Base-by-base conservation (phyloP, 257 asterid genomes). In the Catharanthus roseus region DNA sequence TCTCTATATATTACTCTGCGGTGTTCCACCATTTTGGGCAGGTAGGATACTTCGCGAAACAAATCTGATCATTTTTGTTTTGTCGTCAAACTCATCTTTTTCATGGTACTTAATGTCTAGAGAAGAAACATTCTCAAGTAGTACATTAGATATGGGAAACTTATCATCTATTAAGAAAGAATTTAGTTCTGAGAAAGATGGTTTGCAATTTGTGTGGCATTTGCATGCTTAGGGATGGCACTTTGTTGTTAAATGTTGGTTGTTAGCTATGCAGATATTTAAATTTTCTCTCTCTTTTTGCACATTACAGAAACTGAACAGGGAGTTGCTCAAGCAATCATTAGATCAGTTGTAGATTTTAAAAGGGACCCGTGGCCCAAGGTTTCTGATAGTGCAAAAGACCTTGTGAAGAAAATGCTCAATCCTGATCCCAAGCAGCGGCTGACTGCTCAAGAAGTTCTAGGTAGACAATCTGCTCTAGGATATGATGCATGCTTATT, bases 11-110 rank as follows among this genome's bases (percentile, higher is more conserved):
- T 80, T 83, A 69, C 79, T 83, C 23, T 80, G 87, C 45, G 87
- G 87, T 73, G 85, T 80, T 55, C 87, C 87, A 11, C 86, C 86
- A 13, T 82, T 82, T 77, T 82, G 86, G 86, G 86, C 86, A 66
- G 86, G 86, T 82, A 29, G 31, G 82, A 34, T 5, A 67, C 70
- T 39, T 68, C 13, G 33, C 23, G 8, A 6, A 31, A 26, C 13
- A 34, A 31, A 68, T 19, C 12, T 13, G 50, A 34, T 34, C 51
- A 34, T 44, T 28, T n/a, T 19, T 56, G 51, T 41, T n/a, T 31
- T 66, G 41, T 19, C 28, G 11, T 73, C 8, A 2, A 28, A 34
- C 55, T 38, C 64, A 3, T 10, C 41, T 11, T 28, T 26, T 6
- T 36, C 31, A 13, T 31, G 24, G 6, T 39, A 6, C 1, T 34